Evolutionary conservation across 192 early-diverging fungal species (phyloP), one percentile per base, ranked within the genome.

Genomic region (Coemansia sp.): DNA sequence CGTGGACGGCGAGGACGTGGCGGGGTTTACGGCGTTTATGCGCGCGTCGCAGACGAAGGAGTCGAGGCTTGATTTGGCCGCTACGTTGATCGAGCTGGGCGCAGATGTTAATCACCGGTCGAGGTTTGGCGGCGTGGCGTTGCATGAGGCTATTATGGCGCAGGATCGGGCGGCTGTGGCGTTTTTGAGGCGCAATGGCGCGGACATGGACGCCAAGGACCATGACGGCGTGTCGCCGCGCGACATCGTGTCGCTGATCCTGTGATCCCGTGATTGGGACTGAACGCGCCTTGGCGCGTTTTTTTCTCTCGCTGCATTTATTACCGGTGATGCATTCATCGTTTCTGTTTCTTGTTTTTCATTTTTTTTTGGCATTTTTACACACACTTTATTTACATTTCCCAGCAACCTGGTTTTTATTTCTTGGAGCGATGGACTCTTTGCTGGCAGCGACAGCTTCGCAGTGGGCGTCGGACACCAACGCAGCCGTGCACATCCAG

Each of bases 1-100:
- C 12, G 64, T 77, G 0, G 73, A 77, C 27, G 56, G 49, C 4
- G 53, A 43, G 48, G 73, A 77, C 25, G 68, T 77, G 3, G 73
- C 64, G 6, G 73, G 73, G 23, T 77, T 77, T 30, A 77, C 73
- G 10, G 73, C 73, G 39, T 77, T 77, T 53, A 77, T 77, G 73
- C 64, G 73, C 0, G 73, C 73, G 11, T 66, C 73, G 56, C 73
- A 77, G 38, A 76, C 73, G 9, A 54, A 34, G 0, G 61, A 77
- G 17, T 70, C 73, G 40, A 22, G 73, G 34, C 30, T 70, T 8
- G 73, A 77, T 47, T 37, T 77, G 61, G 73, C 73, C 1, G 15
- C 47, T 9, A 64, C 61, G 49, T 50, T 77, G 14, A 27, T 77
- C 56, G 64, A 45, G 11, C 25, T 77, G 67, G 73, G 73, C 22